Evolutionary conservation across 1,139 yeast species (phyloP).

Genomic region (Meyerozyma sp.): DNA sequence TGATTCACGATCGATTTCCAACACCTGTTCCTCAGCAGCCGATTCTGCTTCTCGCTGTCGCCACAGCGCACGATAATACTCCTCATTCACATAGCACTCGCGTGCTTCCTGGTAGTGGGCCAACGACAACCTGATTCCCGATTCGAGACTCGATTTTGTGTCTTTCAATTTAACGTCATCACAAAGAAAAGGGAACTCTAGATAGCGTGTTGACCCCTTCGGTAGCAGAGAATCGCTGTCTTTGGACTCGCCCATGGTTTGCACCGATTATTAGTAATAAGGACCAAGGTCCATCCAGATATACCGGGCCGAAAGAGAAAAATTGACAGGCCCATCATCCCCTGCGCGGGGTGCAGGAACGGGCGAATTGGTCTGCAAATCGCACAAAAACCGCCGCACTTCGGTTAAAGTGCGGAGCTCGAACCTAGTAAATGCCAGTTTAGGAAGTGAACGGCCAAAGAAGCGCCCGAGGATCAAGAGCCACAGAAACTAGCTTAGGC

Average conservation of each 20-base stretch:
- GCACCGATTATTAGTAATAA: neutral
- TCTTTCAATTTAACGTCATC: neutral
- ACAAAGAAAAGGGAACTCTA: neutral
- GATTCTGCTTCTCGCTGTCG: neutral
- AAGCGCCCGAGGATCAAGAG: no score
- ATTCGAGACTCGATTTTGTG: neutral
- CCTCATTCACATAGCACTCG: neutral
- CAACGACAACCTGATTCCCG: neutral
- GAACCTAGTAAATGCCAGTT: no score
- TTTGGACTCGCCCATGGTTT: neutral
- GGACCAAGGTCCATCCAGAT: neutral
- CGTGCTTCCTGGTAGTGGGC: neutral
- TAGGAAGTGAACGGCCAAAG: no score
- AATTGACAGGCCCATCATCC: neutral
- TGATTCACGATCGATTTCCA: neutral
- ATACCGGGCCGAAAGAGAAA: neutral
- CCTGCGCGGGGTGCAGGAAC: neutral
- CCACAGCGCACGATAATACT: neutral
- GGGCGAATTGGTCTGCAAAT: neutral
- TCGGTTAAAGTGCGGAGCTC: neutral
- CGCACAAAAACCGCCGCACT: neutral
- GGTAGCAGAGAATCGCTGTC: neutral
- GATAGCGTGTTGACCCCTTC: neutral
- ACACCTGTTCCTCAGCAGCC: neutral
- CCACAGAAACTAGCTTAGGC: no score